These are phyloP conservation scores for Colletotrichum sp. DNA, from an alignment of 2,329 filamentous ascomycete species.

Conservation along the genomic window DNA sequence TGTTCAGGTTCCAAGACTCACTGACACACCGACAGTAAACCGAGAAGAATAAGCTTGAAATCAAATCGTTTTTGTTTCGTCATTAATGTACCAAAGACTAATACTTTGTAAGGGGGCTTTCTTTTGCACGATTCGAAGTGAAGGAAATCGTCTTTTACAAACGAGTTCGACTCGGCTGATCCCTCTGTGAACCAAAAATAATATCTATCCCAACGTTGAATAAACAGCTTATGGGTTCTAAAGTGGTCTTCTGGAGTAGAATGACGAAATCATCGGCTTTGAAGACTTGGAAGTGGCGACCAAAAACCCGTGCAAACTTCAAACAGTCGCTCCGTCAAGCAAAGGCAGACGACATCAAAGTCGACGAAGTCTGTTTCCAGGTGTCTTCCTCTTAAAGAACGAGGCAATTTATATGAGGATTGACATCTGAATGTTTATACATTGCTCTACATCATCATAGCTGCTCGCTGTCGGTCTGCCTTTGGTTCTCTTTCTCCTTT, in stretches of 20 bases:
- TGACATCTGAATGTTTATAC: fast-evolving
- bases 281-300: background rate
- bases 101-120: background rate
- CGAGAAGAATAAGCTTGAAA: background rate
- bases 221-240: background rate
- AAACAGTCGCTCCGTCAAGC: background rate
- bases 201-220: background rate
- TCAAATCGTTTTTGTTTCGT: background rate
- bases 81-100: background rate
- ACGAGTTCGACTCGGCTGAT: background rate
- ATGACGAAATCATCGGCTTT: background rate
- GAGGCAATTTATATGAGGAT: fast-evolving
- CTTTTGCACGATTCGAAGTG: background rate
- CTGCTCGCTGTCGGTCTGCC: background rate
- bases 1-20: background rate
- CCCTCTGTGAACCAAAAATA: background rate
- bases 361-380: background rate
- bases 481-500: background rate
- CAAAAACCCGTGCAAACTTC: background rate
- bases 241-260: background rate
- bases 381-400: background rate
- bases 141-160: background rate
- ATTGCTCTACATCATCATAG: background rate
- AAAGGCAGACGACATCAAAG: no score
- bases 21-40: background rate